A percentile compares a stretch with the other conserved stretches of the same genome.
These are phyloP conservation scores for Raddia distichophylla DNA, from an alignment of 176 grass and related monocot genomes.

Conservation along the genomic window DNA sequence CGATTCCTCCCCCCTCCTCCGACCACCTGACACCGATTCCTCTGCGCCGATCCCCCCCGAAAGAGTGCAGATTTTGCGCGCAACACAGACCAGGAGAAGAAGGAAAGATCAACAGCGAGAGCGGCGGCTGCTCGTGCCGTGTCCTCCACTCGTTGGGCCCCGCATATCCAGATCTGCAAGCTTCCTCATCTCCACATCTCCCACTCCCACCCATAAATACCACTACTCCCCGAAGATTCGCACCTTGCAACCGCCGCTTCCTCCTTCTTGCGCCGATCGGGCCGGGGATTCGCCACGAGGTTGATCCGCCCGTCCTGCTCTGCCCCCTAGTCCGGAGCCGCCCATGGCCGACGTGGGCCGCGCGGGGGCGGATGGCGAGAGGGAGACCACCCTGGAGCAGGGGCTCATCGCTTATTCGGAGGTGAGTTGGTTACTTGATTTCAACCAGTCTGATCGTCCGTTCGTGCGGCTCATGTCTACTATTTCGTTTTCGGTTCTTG, in stretches of 20 bases:
- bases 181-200: neutral
- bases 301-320: neutral
- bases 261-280: slow-evolving; percentile 12
- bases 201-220: neutral
- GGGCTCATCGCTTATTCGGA: slow-evolving; percentile 49
- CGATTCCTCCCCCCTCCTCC: no score
- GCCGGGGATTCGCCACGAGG: neutral
- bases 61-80: no score
- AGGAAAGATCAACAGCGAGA: slow-evolving; percentile 1
- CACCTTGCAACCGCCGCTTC: neutral
- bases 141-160: slow-evolving; percentile 32
- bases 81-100: no score
- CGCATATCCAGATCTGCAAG: slow-evolving; percentile 50
- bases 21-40: no score
- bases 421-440: slow-evolving; percentile 44
- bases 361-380: slow-evolving; percentile 16
- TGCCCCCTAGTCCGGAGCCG: neutral
- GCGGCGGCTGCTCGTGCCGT: slow-evolving; percentile 26
- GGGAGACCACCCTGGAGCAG: slow-evolving; percentile 42
- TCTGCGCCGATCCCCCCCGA: no score
- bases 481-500: neutral
- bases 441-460: neutral
- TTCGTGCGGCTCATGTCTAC: neutral
- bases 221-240: neutral
- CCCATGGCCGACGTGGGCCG: slow-evolving; percentile 37